Conservation (phyloP, 768 basidiomycete genomes). For the Leccinum sublutescens region DNA sequence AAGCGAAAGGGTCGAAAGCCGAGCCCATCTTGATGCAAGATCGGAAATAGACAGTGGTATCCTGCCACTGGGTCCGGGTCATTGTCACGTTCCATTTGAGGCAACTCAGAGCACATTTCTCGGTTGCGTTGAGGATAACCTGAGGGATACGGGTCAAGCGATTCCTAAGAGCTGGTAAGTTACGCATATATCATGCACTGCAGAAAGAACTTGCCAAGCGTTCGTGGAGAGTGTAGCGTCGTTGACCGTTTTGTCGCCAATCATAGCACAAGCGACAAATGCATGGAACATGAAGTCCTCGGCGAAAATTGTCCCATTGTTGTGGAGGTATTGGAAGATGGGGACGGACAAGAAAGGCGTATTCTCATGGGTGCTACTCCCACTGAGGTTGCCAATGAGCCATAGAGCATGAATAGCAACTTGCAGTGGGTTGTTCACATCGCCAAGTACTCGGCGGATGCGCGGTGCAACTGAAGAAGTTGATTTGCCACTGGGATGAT, state of each 20-base stretch:
- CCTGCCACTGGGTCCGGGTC: conserved; percentile 22
- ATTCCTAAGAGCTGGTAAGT: conserved; percentile 21
- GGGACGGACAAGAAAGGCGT: conserved; percentile 28
- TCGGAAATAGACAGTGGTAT: conserved; percentile 21
- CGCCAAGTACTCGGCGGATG: conserved; percentile 21
- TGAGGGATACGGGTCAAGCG: conserved; percentile 22
- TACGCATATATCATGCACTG: background rate
- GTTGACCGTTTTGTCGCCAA: conserved; percentile 35
- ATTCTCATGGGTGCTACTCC: conserved; percentile 13
- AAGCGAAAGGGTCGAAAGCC: conserved; percentile 25
- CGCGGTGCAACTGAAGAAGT: conserved; percentile 14
- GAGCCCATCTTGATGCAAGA: conserved; percentile 28
- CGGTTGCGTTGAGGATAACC: conserved; percentile 24
- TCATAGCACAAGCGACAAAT: conserved; percentile 36
- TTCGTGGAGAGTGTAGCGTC: conserved; percentile 31
- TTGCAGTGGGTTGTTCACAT: conserved; percentile 27
- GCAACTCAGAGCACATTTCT: conserved; percentile 18
- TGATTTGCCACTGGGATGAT: conserved; percentile 7
- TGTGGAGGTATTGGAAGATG: conserved; percentile 30
- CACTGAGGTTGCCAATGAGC: conserved; percentile 31
- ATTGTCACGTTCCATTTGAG: conserved; percentile 26
- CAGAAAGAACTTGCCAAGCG: conserved; percentile 25
- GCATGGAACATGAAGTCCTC: conserved; percentile 37
- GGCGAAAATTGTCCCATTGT: conserved; percentile 24
- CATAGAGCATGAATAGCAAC: conserved; percentile 32